Percentiles rank a stretch among this genome's conserved stretches.
These are phyloP conservation scores for Thalassiosira exigua DNA, from an alignment of 352 stramenopile genomes.

Conservation along the genomic window DNA sequence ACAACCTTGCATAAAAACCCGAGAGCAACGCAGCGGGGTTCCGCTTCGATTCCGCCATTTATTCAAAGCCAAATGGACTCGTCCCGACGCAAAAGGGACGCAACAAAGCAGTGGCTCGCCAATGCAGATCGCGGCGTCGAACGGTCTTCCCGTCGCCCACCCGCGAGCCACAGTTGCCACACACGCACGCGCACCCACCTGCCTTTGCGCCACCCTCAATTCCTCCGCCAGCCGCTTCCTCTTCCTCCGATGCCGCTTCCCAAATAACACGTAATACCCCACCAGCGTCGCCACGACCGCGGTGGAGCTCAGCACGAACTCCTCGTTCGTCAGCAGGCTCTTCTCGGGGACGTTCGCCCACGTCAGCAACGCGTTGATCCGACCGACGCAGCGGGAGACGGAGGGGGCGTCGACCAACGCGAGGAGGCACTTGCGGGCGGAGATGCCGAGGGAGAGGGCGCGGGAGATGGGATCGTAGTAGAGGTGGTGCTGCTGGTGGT, in stretches of 20 bases:
- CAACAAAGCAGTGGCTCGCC: too few relatives aligned
- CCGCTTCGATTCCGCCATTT: too few relatives aligned
- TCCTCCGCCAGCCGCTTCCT: constrained; percentile 53
- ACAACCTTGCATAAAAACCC: too few relatives aligned
- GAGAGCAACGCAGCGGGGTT: too few relatives aligned
- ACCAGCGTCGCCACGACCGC: constrained; percentile 62
- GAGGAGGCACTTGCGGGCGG: constrained; percentile 35
- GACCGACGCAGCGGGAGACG: constrained; percentile 17
- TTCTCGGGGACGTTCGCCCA: constrained; percentile 48
- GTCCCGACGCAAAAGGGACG: too few relatives aligned
- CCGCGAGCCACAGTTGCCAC: too few relatives aligned
- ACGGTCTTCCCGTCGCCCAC: too few relatives aligned
- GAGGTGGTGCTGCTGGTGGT: too few relatives aligned
- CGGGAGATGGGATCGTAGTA: constrained; percentile 5
- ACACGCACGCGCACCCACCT: too few relatives aligned
- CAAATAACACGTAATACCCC: constrained; percentile 71
- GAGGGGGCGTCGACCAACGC: constrained; percentile 25
- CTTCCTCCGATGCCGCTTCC: constrained; percentile 58
- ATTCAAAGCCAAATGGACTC: too few relatives aligned
- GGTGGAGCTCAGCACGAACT: constrained; percentile 54
- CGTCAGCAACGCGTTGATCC: constrained; percentile 44
- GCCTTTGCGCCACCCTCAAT: constrained; percentile 39
- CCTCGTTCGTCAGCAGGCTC: constrained; percentile 49
- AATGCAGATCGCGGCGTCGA: too few relatives aligned
- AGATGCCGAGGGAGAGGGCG: constrained; percentile 15